Evolutionary conservation across 208 protist genomes (phyloP).

Genomic region (Kentomonas sorsogonicus): DNA sequence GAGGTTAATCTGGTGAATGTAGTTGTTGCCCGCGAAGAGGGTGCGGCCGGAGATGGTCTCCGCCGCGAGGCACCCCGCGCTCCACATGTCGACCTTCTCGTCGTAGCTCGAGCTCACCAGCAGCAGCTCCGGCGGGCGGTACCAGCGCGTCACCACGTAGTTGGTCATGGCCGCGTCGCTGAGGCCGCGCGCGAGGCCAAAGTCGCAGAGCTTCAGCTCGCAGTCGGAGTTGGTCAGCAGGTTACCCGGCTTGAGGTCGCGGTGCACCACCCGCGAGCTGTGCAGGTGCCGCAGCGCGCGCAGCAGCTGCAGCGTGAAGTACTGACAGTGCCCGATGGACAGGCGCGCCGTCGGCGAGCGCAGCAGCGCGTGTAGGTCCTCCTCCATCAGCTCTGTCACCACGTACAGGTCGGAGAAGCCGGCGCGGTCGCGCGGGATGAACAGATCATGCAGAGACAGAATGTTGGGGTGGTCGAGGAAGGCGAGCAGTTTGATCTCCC

Average conservation of each 20-base stretch:
- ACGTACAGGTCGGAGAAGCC: constrained; percentile 78
- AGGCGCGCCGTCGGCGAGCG: constrained; percentile 29
- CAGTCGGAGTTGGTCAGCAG: constrained; percentile 90
- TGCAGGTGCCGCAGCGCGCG: constrained; percentile 94
- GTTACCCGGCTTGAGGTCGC: constrained; percentile 95
- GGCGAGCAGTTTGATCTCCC: constrained; percentile 71
- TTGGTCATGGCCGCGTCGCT: constrained; percentile 85
- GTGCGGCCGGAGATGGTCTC: constrained; percentile 90
- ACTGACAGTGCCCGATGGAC: constrained; percentile 82
- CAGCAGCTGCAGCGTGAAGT: constrained; percentile 96
- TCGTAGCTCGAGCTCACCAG: constrained; percentile 87
- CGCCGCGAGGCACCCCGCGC: constrained; percentile 93
- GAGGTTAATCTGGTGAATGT: constrained; percentile 84
- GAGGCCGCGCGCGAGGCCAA: constrained; percentile 73
- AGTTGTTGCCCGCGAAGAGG: constrained; percentile 83
- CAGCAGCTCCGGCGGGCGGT: constrained; percentile 98
- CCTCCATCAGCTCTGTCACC: constrained; percentile 91
- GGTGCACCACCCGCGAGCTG: constrained; percentile 93
- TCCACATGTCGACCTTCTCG: constrained; percentile 94
- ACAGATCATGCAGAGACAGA: constrained; percentile 73
- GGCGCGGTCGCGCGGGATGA: constrained; percentile 29
- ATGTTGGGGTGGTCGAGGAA: constrained; percentile 78
- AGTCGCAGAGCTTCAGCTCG: constrained; percentile 92
- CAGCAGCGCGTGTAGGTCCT: constrained; percentile 87
- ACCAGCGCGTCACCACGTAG: constrained; percentile 97